Evolutionary conservation across 768 basidiomycete species (phyloP), one percentile per base, ranked within the genome.

Genomic region (Suillus placidus): DNA sequence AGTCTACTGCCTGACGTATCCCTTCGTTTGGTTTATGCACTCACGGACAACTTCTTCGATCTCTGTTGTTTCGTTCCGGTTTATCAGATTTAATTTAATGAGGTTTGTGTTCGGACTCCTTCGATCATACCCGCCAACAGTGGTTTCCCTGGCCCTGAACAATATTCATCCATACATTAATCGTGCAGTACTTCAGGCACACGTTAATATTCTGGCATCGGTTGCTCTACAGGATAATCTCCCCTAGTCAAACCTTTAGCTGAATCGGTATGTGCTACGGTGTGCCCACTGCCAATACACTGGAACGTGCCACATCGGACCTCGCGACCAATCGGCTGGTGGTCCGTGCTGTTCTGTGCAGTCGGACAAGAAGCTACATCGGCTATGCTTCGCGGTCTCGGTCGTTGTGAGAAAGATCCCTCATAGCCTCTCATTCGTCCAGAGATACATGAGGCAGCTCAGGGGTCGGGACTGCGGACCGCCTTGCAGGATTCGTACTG

Each of bases 311-410:
- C 61, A 66, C 61, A 55, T 62, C 3, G 61, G 20, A 47, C 42
- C 12, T 63, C 64, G 43, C 63, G 57, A 32, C 67, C 49, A 66
- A 79, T 67, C 38, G 76, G 74, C 51, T 93, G 91, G 92, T 74
- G 76, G 1, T 66, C 73, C 4, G 73, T 86, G 4, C 89, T 90
- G 6, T 94, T 95, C 78, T 94, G 93, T 68, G 90, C 86, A 30
- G 91, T 95, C 13, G 94, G 94, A n/a, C 45, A 23, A 0, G 79
- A 83, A 26, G 81, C 84, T 4, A 94, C 93, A 2, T 85, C 85
- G 0, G 70, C 79, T 0, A 80, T 82, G 0, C 76, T 91, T 34
- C 66, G 69, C 40, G 71, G 78, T 52, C 74, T 86, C 10, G 45
- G 12, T n/a, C 10, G 7, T 14, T 61, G 63, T 16, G 63, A 75